Conservation (phyloP, 371 early-diverging fungal species). For the Saksenaea vasiformis region DNA sequence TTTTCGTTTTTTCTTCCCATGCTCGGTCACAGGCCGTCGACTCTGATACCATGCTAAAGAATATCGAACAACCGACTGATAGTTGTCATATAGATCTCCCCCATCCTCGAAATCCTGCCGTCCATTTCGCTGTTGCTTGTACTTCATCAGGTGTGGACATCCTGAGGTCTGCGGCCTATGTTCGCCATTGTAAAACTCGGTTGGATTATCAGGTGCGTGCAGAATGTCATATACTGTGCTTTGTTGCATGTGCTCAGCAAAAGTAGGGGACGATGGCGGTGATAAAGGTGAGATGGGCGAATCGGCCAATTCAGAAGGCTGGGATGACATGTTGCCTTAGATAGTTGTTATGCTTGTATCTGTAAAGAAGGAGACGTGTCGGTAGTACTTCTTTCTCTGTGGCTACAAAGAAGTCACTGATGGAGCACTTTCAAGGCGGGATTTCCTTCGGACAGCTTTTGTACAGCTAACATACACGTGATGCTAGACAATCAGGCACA, state of each 20-base stretch:
- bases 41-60: slow-evolving; percentile 41
- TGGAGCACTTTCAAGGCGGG: neutral
- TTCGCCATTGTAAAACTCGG: slow-evolving; percentile 32
- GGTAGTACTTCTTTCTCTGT: neutral
- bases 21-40: neutral
- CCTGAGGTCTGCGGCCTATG: slow-evolving; percentile 30
- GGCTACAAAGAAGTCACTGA: neutral
- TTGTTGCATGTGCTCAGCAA: slow-evolving; percentile 11
- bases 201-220: slow-evolving; percentile 35
- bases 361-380: neutral
- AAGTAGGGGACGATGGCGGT: slow-evolving; percentile 22
- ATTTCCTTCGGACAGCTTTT: too few relatives aligned
- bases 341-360: neutral
- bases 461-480: too few relatives aligned
- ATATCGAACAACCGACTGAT: slow-evolving; percentile 34
- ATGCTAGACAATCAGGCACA: too few relatives aligned
- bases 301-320: slow-evolving; percentile 20
- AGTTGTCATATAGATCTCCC: slow-evolving; percentile 30
- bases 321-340: slow-evolving; percentile 2
- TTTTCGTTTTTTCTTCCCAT: slow-evolving; percentile 23
- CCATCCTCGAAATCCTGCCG: slow-evolving; percentile 16
- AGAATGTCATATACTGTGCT: slow-evolving; percentile 39
- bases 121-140: slow-evolving; percentile 27
- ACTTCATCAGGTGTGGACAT: slow-evolving; percentile 35
- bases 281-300: slow-evolving; percentile 24